A percentile compares a stretch with the other conserved stretches of the same genome.
Evolutionary conservation across 257 asterid genomes (phyloP).

Genomic region (Fraxinus quadrangulata): DNA sequence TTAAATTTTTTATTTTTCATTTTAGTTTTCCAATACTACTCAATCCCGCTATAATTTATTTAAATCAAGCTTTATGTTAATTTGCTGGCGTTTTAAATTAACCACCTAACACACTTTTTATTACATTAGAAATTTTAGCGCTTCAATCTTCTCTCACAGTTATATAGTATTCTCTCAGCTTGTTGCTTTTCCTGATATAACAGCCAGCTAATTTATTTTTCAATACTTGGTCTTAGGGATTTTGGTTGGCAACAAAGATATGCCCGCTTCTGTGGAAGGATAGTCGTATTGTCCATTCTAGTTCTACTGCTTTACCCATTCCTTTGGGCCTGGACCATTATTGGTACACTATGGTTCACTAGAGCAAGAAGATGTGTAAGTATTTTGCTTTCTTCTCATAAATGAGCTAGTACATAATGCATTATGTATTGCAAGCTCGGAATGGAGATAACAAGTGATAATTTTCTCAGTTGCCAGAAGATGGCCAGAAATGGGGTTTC

Average conservation of each 20-base stretch:
- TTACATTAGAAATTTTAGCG: not conserved
- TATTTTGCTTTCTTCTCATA: conserved; percentile 17
- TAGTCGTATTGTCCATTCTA: conserved; percentile 79
- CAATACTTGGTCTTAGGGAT: conserved; percentile 53
- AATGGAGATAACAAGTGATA: conserved; percentile 18
- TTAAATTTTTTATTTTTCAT: too few relatives aligned
- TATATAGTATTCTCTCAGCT: not conserved
- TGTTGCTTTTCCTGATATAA: conserved; percentile 7
- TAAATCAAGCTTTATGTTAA: not conserved
- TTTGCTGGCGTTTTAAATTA: not conserved
- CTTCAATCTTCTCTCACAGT: not conserved
- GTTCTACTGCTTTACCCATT: conserved; percentile 79
- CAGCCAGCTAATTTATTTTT: not conserved
- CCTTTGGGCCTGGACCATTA: conserved; percentile 80
- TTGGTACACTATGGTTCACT: conserved; percentile 86
- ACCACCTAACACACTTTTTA: not conserved
- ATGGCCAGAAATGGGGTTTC: conserved; percentile 98
- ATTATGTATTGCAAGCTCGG: conserved; percentile 23
- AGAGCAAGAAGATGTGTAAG: conserved; percentile 78
- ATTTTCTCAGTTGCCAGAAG: conserved; percentile 77
- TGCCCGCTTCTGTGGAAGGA: conserved; percentile 82
- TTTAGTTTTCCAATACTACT: too few relatives aligned
- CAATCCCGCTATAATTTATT: not conserved
- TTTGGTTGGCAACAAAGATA: conserved; percentile 91
- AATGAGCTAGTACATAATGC: not conserved